Conservation (phyloP, 306 rosid species). For the Medicago lupulina region DNA sequence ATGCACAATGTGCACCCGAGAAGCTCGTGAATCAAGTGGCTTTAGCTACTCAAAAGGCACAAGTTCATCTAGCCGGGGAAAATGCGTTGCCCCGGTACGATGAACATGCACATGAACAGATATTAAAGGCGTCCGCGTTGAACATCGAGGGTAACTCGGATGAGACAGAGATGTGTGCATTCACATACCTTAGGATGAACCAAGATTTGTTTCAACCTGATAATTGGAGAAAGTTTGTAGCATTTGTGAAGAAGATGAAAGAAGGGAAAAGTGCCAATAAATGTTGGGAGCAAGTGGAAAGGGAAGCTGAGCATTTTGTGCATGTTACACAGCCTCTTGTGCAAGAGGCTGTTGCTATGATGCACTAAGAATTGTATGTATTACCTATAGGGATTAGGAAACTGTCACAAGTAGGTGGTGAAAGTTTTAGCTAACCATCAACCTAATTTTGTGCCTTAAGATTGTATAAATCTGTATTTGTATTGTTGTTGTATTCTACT, state of each 20-base stretch:
- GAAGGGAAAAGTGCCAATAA: conserved; percentile 67
- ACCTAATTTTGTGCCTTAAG: conserved; percentile 39
- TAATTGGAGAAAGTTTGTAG: conserved; percentile 86
- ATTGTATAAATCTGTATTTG: conserved; percentile 34
- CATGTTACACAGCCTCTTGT: conserved; percentile 74
- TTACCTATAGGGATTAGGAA: conserved; percentile 12
- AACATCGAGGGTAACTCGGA: conserved; percentile 52
- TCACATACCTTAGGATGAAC: conserved; percentile 93
- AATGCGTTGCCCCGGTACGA: conserved; percentile 86
- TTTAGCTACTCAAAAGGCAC: conserved; percentile 69
- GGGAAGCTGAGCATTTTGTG: conserved; percentile 91
- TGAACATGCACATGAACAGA: conserved; percentile 71
- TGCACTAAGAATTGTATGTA: conserved; percentile 49
- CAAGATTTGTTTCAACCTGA: conserved; percentile 73
- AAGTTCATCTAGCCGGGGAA: conserved; percentile 86
- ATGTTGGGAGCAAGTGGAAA: conserved; percentile 88
- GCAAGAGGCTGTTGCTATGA: conserved; percentile 80
- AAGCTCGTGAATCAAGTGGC: conserved; percentile 89
- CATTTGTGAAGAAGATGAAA: conserved; percentile 92
- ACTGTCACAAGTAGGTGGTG: conserved; percentile 38
- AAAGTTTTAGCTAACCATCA: conserved; percentile 44
- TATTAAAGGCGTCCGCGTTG: conserved; percentile 66
- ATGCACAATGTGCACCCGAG: conserved; percentile 88
- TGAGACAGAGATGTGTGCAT: conserved; percentile 74
- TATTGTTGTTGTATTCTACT: conserved; percentile 16